Evolutionary conservation across 257 asterid genomes (phyloP).

Genomic region (Fraxinus anomala): DNA sequence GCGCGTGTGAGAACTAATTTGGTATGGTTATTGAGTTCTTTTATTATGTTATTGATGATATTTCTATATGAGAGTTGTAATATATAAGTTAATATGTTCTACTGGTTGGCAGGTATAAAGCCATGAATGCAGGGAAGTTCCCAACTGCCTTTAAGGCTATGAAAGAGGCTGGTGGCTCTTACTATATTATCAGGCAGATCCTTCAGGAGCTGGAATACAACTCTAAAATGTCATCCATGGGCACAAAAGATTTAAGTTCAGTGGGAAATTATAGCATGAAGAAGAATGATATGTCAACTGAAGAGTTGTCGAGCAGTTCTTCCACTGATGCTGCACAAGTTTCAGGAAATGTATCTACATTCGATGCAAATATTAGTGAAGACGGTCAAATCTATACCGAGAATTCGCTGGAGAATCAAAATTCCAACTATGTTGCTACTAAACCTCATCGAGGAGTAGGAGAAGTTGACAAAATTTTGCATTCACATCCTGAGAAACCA

Average conservation of each 20-base stretch:
- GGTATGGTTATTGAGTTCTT: not conserved
- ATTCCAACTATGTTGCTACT: constrained; percentile 29
- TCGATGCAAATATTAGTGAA: not conserved
- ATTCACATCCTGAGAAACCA: not conserved
- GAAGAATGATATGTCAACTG: constrained; percentile 28
- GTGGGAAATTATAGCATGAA: constrained; percentile 24
- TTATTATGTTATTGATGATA: not conserved
- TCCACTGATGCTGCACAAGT: not conserved
- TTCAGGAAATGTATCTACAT: constrained; percentile 9
- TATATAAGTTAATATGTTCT: constrained; percentile 5
- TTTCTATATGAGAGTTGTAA: not conserved
- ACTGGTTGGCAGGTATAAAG: constrained; percentile 60
- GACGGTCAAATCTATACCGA: not conserved
- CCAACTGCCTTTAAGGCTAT: constrained; percentile 45
- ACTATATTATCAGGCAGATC: constrained; percentile 47
- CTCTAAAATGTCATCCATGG: constrained; percentile 33
- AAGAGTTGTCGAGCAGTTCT: not conserved
- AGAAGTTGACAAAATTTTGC: no score
- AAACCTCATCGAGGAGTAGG: constrained; percentile 26
- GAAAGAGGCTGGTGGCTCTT: constrained; percentile 67
- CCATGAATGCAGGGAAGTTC: constrained; percentile 75
- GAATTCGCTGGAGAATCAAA: not conserved
- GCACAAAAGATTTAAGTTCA: constrained; percentile 16
- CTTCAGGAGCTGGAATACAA: constrained; percentile 60
- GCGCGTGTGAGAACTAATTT: not conserved